These are phyloP conservation scores for Diaporthe sp. DNA, from an alignment of 2,329 filamentous ascomycete species.

Conservation along the genomic window DNA sequence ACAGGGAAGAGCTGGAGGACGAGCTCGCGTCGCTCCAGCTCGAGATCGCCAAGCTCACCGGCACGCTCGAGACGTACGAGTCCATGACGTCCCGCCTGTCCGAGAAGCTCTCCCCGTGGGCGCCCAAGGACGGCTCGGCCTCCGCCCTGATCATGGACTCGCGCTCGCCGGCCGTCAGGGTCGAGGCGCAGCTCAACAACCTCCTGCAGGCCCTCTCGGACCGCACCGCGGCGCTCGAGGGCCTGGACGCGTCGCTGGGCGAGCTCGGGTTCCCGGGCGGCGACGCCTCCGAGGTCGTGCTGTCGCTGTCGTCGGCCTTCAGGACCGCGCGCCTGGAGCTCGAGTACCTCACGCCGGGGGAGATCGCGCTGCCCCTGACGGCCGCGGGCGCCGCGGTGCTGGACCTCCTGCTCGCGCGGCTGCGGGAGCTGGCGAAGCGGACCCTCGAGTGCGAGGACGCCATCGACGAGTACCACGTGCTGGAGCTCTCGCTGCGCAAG, in stretches of 20 bases:
- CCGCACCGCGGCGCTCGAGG: conserved; percentile 60
- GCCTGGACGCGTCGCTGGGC: conserved; percentile 60
- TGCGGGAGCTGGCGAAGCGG: conserved; percentile 63
- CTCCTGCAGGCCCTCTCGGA: conserved; percentile 63
- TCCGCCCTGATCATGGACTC: conserved; percentile 37
- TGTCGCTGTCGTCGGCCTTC: conserved; percentile 63
- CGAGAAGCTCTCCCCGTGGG: conserved; percentile 52
- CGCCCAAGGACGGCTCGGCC: conserved; percentile 41
- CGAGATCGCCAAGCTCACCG: conserved; percentile 62
- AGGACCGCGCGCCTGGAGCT: conserved; percentile 71
- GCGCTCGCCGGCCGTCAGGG: conserved; percentile 44
- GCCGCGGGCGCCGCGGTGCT: conserved; percentile 69
- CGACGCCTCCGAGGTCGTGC: conserved; percentile 63
- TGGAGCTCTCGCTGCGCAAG: conserved; percentile 68
- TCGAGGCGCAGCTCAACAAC: conserved; percentile 59
- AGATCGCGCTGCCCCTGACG: conserved; percentile 65
- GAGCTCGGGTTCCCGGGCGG: conserved; percentile 65
- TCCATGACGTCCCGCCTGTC: conserved; percentile 55
- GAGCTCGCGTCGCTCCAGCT: conserved; percentile 63
- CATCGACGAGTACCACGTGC: conserved; percentile 72
- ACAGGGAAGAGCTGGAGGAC: conserved; percentile 58
- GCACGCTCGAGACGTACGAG: conserved; percentile 62
- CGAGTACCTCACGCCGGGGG: conserved; percentile 72
- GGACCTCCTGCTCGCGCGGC: conserved; percentile 64
- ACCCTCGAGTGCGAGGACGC: conserved; percentile 63